Conservation (phyloP, 139 green algal species). For the Picochlorum sp. region DNA sequence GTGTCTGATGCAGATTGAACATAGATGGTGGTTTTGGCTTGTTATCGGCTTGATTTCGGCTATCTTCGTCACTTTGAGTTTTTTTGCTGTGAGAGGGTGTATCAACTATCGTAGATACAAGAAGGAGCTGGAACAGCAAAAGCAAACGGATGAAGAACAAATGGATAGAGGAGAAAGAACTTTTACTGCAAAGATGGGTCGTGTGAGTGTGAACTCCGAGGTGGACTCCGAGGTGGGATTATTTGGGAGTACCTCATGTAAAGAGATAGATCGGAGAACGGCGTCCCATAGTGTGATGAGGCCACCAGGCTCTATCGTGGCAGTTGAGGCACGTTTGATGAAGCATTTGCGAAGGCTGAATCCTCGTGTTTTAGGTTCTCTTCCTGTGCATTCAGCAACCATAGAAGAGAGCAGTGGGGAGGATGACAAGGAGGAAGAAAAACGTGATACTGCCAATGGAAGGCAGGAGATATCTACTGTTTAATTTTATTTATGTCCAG, state of each 20-base stretch:
- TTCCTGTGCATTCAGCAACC: too few species aligned
- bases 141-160: neutral
- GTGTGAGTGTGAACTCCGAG: neutral
- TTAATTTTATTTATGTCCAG: too few species aligned
- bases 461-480: too few species aligned
- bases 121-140: neutral
- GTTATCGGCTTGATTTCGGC: neutral
- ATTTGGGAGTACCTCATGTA: neutral
- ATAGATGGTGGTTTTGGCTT: conserved; percentile 3
- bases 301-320: too few species aligned
- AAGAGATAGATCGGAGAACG: neutral
- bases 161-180: neutral
- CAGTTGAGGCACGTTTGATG: too few species aligned
- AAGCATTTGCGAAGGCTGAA: too few species aligned
- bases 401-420: too few species aligned
- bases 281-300: too few species aligned
- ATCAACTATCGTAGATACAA: neutral
- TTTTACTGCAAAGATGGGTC: neutral
- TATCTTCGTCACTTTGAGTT: neutral
- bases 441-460: too few species aligned
- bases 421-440: too few species aligned
- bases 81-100: neutral
- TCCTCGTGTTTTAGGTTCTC: too few species aligned
- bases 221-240: neutral
- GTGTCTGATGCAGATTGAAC: too few species aligned